Evolutionary conservation across 768 basidiomycete species (phyloP), one percentile per base, ranked within the genome.

Genomic region (Podaxis pistillaris): DNA sequence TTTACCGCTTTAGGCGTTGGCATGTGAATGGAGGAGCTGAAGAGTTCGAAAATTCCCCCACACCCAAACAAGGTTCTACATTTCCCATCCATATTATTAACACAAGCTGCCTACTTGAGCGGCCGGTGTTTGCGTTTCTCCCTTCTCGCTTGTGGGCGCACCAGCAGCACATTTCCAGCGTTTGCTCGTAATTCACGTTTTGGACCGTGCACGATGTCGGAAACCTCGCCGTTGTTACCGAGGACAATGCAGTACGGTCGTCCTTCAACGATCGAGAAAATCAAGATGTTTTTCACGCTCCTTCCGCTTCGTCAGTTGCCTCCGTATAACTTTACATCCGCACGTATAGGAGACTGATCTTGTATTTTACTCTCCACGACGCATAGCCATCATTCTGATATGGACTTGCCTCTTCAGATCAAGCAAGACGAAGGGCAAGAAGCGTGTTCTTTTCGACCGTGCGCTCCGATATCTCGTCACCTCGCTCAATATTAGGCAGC

Each of bases 41-140:
- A 60, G 13, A 33, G 38, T 60, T 37, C 38, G 17, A 46, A 50
- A 41, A 46, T 40, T 60, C 57, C 49, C 49, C 58, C 37, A 24
- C 49, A 40, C 36, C 58, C 30, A 51, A 60, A 38, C 13, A 51
- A 13, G 47, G 28, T 7, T 24, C 49, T 40, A 13, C 38, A 5
- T 40, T 60, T 60, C 58, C 30, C 58, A 60, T 60, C 46, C 37
- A 12, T 50, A 60, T 60, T 60, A 38, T 60, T 60, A 60, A 60
- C 49, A 24, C 47, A 37, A 52, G 22, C 36, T 15, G 24, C 36
- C 30, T 51, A 50, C 24, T 40, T 51, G 15, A 51, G 24, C 47
- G 17, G 8, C 11, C 22, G 33, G 22, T 2, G 13, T 38, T 38
- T 37, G 13, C 37, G 22, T 51, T 61, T 40, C 15, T 26, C 22